phyloP scores from a whole-genome alignment of 2,329 filamentous ascomycete genomes.

The Aspergillus floridensis region DNA sequence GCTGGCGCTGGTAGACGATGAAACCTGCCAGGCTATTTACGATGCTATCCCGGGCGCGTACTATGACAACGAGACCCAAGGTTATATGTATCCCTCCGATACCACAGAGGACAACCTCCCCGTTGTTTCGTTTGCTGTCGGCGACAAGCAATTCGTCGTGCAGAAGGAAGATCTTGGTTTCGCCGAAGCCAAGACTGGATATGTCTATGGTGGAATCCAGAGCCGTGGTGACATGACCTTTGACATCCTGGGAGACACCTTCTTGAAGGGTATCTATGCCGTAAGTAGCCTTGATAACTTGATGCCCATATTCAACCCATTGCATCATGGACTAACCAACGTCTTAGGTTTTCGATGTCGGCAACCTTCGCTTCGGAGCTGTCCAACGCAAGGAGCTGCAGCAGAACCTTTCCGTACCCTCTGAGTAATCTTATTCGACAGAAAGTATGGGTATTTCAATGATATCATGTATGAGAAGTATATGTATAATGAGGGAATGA shows the following conservation, averaged over 20 bases:
- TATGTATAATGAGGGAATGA: background rate
- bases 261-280: slow-evolving; percentile 64
- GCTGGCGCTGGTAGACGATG: slow-evolving; percentile 63
- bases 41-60: slow-evolving; percentile 59
- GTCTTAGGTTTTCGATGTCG: slow-evolving; percentile 60
- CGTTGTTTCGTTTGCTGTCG: slow-evolving; percentile 61
- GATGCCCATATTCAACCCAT: background rate
- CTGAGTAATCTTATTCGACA: background rate
- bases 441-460: background rate
- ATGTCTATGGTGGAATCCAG: slow-evolving; percentile 65
- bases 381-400: slow-evolving; percentile 43
- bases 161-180: slow-evolving; percentile 64
- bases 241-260: slow-evolving; percentile 64
- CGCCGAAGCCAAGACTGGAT: slow-evolving; percentile 53
- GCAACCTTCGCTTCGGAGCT: slow-evolving; percentile 58
- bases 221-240: slow-evolving; percentile 58
- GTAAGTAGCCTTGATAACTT: slow-evolving; percentile 38
- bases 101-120: slow-evolving; percentile 56
- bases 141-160: slow-evolving; percentile 58
- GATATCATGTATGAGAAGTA: background rate
- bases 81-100: slow-evolving; percentile 61
- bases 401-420: background rate
- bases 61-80: slow-evolving; percentile 58
- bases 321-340: slow-evolving; percentile 8
- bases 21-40: slow-evolving; percentile 62